A percentile compares a stretch with the other conserved stretches of the same genome.
Evolutionary conservation across 371 early-diverging fungal genomes (phyloP).

Genomic region (Batkoa obscura): DNA sequence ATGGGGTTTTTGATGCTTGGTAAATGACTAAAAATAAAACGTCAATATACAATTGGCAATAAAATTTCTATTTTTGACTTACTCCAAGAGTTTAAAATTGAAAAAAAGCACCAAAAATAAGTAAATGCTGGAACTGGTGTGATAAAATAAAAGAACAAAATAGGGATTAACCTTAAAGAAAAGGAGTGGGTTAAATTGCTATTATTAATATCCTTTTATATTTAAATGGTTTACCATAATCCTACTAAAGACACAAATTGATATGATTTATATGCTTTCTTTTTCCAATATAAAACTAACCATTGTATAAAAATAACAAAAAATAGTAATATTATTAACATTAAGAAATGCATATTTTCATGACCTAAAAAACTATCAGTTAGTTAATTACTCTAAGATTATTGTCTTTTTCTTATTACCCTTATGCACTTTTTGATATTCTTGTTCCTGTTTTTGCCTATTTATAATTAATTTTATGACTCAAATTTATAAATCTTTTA

Average conservation of each 20-base stretch:
- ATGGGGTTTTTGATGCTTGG: conserved; percentile 25
- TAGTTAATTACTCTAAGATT: not conserved
- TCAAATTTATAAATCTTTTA: too few species aligned
- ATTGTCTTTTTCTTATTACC: not conserved
- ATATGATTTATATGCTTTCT: conserved; percentile 51
- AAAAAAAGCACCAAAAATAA: conserved; percentile 19
- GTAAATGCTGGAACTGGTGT: conserved; percentile 15
- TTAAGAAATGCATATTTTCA: conserved; percentile 13
- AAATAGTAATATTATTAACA: conserved; percentile 57
- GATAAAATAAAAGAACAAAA: conserved; percentile 7
- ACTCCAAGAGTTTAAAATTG: conserved; percentile 21
- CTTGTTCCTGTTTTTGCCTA: too few species aligned
- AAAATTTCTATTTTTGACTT: conserved; percentile 11
- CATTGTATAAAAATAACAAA: conserved; percentile 52
- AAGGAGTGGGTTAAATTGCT: too few species aligned
- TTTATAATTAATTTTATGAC: too few species aligned
- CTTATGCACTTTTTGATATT: not conserved
- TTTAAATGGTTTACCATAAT: conserved; percentile 37
- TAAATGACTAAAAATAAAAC: conserved; percentile 7
- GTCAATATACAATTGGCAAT: not conserved
- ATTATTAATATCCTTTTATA: not conserved
- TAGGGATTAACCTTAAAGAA: conserved; percentile 8
- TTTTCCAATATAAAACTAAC: conserved; percentile 56
- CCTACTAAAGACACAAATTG: conserved; percentile 49
- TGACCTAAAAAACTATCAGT: conserved; percentile 8